phyloP scores from a whole-genome alignment of 2,329 filamentous ascomycete species.

The Fusarium verrucosum region DNA sequence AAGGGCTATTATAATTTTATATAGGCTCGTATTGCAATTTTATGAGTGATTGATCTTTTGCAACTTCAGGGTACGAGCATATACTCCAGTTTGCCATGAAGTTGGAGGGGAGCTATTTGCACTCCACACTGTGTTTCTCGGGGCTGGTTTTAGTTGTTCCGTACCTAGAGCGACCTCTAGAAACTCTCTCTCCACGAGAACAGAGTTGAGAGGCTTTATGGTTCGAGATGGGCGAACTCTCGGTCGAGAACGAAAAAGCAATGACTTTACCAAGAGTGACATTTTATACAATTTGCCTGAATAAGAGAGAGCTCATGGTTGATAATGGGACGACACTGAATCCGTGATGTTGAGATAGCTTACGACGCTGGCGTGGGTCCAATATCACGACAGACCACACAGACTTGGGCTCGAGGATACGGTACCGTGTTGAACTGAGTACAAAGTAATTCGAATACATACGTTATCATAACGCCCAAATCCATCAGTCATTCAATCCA shows the following conservation, averaged over 20 bases:
- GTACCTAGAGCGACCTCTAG: conserved; percentile 29
- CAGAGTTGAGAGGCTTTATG: conserved; percentile 20
- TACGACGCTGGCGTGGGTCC: conserved; percentile 8
- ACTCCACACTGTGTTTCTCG: conserved; percentile 34
- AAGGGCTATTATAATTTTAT: neutral
- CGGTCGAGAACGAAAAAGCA: neutral
- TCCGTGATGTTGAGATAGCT: neutral
- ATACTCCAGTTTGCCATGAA: neutral
- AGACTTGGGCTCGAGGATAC: too few species aligned
- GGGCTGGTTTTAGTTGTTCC: conserved; percentile 34
- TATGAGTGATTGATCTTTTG: too few species aligned
- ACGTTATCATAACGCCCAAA: neutral
- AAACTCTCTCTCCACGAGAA: conserved; percentile 23
- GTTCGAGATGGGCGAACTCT: conserved; percentile 24
- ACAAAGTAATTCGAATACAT: neutral
- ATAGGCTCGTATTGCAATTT: too few species aligned
- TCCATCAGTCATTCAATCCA: neutral
- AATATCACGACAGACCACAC: neutral
- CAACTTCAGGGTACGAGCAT: too few species aligned
- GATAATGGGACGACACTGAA: neutral
- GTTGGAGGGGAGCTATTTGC: neutral
- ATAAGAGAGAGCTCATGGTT: conserved; percentile 5
- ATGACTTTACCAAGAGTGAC: neutral
- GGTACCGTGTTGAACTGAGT: neutral
- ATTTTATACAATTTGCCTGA: neutral